These are phyloP conservation scores for Rhodamnia argentea DNA, from an alignment of 345 rosid genomes.

Conservation along the genomic window DNA sequence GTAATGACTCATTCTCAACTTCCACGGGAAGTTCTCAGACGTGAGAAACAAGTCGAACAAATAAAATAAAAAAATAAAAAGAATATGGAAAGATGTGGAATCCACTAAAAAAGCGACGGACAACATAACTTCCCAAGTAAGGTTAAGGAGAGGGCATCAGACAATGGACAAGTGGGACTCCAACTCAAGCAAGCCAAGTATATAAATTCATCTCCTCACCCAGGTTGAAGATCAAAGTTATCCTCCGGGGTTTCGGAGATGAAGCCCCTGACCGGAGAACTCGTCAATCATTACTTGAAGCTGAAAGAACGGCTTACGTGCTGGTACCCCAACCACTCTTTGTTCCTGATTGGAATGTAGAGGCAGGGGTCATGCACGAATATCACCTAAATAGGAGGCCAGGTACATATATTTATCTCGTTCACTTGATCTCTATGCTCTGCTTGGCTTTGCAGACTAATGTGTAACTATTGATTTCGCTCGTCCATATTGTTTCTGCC, in stretches of 20 bases:
- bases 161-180: neutral
- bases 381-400: neutral
- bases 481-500: neutral
- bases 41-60: neutral
- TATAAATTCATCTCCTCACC: neutral
- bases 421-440: neutral
- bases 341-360: neutral
- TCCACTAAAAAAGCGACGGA: neutral
- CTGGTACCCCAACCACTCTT: neutral
- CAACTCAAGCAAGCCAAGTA: neutral
- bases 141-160: neutral
- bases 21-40: neutral
- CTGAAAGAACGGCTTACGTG: neutral
- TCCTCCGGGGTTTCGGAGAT: neutral
- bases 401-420: neutral
- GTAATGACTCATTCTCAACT: neutral
- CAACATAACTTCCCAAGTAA: neutral
- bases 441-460: neutral
- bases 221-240: neutral
- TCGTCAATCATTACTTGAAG: neutral
- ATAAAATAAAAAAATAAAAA: no score
- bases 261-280: neutral
- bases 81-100: neutral
- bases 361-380: neutral
- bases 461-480: neutral